Evolutionary conservation across 805 yeast species (phyloP).

Genomic region (Wickerhamiella sergipiensis): DNA sequence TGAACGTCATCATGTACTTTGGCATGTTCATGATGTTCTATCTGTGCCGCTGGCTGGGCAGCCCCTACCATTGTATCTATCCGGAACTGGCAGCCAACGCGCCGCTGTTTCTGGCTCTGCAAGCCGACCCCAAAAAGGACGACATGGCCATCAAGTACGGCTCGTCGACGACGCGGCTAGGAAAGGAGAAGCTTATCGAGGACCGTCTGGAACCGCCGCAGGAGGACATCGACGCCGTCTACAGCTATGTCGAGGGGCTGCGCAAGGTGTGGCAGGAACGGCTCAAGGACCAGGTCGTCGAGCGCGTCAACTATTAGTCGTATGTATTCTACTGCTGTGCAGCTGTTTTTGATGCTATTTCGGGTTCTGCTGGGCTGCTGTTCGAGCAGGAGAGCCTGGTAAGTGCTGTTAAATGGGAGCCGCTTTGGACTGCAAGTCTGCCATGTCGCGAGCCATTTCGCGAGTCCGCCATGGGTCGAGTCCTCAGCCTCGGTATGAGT

Average conservation of each 20-base stretch:
- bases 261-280: constrained; percentile 59
- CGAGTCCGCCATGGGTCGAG: no score
- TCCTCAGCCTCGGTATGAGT: no score
- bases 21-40: constrained; percentile 82
- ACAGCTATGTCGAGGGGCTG: constrained; percentile 44
- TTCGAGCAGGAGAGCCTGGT: no score
- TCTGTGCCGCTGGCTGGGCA: constrained; percentile 67
- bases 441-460: no score
- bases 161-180: constrained; percentile 53
- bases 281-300: constrained; percentile 58
- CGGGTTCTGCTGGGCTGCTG: no score
- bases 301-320: constrained; percentile 20
- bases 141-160: constrained; percentile 51
- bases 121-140: constrained; percentile 35
- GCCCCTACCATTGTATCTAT: constrained; percentile 76
- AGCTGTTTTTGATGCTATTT: no score
- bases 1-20: constrained; percentile 66
- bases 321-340: background rate
- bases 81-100: constrained; percentile 89
- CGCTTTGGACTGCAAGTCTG: no score
- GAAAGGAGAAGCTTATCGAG: constrained; percentile 47
- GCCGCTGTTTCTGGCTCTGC: constrained; percentile 50
- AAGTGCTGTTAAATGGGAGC: no score
- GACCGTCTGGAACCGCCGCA: constrained; percentile 18
- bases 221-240: constrained; percentile 53